Percentiles rank a stretch among this genome's conserved stretches.
phyloP scores from a whole-genome alignment of 2,329 filamentous ascomycete genomes.

The Elsinoe batatas region DNA sequence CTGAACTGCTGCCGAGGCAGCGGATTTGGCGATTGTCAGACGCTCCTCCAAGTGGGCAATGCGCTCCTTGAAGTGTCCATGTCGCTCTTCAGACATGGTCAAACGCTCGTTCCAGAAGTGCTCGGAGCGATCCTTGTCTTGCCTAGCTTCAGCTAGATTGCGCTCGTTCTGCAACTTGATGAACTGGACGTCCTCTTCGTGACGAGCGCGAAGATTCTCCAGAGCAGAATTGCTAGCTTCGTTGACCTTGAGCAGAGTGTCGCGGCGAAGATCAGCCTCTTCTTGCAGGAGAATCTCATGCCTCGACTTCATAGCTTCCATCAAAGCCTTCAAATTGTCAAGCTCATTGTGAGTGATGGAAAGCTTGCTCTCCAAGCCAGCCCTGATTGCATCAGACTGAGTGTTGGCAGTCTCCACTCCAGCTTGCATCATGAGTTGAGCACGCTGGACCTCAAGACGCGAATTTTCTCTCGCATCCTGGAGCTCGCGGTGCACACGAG shows the following conservation, averaged over 20 bases:
- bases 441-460: slow-evolving; percentile 69
- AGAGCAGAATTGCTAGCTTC: slow-evolving; percentile 45
- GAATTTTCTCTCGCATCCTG: slow-evolving; percentile 73
- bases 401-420: slow-evolving; percentile 78
- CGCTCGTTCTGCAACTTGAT: slow-evolving; percentile 53
- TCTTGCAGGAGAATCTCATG: slow-evolving; percentile 80
- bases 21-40: slow-evolving; percentile 79
- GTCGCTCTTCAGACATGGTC: slow-evolving; percentile 71
- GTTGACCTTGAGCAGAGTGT: slow-evolving; percentile 45
- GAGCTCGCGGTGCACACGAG: slow-evolving; percentile 69
- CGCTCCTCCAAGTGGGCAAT: slow-evolving; percentile 80
- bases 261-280: slow-evolving; percentile 57
- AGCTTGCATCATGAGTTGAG: slow-evolving; percentile 64
- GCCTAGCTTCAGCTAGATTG: slow-evolving; percentile 41
- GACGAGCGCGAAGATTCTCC: slow-evolving; percentile 48
- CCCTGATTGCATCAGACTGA: slow-evolving; percentile 72
- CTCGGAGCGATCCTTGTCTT: slow-evolving; percentile 75
- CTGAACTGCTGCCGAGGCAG: slow-evolving; percentile 70
- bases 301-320: slow-evolving; percentile 69
- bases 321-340: slow-evolving; percentile 67
- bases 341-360: slow-evolving; percentile 61
- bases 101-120: slow-evolving; percentile 72
- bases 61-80: slow-evolving; percentile 76
- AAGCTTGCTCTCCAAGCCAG: slow-evolving; percentile 73
- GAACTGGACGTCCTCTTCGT: slow-evolving; percentile 45